Evolutionary conservation across 2,329 filamentous ascomycete genomes (phyloP).

Genomic region (Paecilomyces niveus): DNA sequence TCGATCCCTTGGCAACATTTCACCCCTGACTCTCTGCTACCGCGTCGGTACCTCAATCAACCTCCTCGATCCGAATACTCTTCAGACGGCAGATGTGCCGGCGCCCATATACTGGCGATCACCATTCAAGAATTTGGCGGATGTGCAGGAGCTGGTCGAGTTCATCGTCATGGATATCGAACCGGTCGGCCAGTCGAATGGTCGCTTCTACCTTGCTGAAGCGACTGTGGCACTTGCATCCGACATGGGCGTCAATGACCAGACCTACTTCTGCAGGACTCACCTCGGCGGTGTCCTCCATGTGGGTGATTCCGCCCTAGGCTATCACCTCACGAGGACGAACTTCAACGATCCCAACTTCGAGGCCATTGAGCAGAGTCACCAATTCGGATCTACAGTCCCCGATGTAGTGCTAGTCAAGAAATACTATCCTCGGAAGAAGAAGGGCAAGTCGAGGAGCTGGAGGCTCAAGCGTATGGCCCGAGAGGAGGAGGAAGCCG

Average conservation of each 20-base stretch:
- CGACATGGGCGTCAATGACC: slow-evolving; percentile 80
- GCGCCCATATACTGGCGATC: slow-evolving; percentile 82
- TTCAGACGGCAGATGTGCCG: slow-evolving; percentile 82
- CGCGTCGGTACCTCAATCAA: slow-evolving; percentile 85
- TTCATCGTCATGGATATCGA: slow-evolving; percentile 96
- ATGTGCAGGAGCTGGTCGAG: slow-evolving; percentile 77
- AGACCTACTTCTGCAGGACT: slow-evolving; percentile 81
- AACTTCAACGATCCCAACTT: slow-evolving; percentile 89
- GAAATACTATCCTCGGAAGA: slow-evolving; percentile 86
- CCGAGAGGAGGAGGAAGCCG: slow-evolving; percentile 63
- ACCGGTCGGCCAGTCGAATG: slow-evolving; percentile 63
- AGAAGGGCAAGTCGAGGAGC: slow-evolving; percentile 75
- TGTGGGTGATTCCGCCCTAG: slow-evolving; percentile 85
- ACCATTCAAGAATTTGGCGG: slow-evolving; percentile 76
- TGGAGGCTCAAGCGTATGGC: slow-evolving; percentile 95
- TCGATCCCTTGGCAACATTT: slow-evolving; percentile 80
- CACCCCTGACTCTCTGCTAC: slow-evolving; percentile 77
- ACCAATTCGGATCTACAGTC: slow-evolving; percentile 68
- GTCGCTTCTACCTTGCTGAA: slow-evolving; percentile 78
- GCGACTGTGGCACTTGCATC: slow-evolving; percentile 79
- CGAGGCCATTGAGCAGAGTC: slow-evolving; percentile 72
- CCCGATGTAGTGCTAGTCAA: slow-evolving; percentile 94
- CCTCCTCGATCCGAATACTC: slow-evolving; percentile 80
- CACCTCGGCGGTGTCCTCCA: slow-evolving; percentile 82
- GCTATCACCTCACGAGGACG: slow-evolving; percentile 81